These are phyloP conservation scores for Diplodia sapinea DNA, from an alignment of 2,329 filamentous ascomycete genomes.

Conservation along the genomic window DNA sequence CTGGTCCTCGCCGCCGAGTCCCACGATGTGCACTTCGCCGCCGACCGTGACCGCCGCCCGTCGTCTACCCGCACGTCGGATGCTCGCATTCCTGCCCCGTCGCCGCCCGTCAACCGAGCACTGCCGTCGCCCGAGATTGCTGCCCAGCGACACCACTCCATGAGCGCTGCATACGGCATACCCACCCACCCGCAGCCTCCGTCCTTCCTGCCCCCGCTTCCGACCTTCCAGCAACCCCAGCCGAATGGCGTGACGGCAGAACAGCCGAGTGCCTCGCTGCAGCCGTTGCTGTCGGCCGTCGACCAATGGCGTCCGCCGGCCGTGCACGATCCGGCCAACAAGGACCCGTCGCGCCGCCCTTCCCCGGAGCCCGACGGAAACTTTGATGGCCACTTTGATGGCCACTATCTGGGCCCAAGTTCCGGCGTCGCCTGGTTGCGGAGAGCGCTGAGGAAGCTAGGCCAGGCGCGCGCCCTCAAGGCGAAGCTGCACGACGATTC, in stretches of 20 bases:
- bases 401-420: constrained; percentile 14
- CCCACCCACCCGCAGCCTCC: constrained; percentile 6
- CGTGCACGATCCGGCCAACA: constrained; percentile 17
- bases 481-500: constrained; percentile 8
- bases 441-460: constrained; percentile 22
- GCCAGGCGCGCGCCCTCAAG: constrained; percentile 19
- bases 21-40: constrained; percentile 10
- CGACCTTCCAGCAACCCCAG: constrained; percentile 20
- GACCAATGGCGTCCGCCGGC: constrained; percentile 17
- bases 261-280: constrained; percentile 18
- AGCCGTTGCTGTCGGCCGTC: constrained; percentile 9
- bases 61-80: constrained; percentile 10
- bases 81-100: not conserved
- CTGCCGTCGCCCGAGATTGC: constrained; percentile 6
- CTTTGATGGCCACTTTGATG: constrained; percentile 22
- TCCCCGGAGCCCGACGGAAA: constrained; percentile 28
- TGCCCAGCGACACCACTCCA: constrained; percentile 6
- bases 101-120: not conserved
- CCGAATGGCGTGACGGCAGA: constrained; percentile 5
- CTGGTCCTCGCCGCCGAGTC: constrained; percentile 30
- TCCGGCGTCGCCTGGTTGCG: constrained; percentile 24
- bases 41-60: constrained; percentile 13
- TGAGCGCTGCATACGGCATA: not conserved
- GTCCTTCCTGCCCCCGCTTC: constrained; percentile 14
- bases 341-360: constrained; percentile 23